These are phyloP conservation scores for Yarrowia porcina DNA, from an alignment of 805 yeast genomes.

Conservation along the genomic window DNA sequence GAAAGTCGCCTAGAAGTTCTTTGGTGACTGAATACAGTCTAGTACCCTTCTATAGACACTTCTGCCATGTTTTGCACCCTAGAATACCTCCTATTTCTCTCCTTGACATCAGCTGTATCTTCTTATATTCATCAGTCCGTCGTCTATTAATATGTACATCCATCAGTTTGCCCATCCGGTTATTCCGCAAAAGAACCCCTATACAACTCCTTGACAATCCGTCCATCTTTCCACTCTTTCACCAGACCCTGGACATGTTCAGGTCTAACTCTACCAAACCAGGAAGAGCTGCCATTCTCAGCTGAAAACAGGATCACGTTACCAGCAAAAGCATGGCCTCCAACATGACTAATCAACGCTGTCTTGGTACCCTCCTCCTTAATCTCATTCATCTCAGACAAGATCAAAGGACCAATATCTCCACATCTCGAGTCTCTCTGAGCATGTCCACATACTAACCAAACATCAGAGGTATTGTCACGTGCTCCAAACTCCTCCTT, in stretches of 20 bases:
- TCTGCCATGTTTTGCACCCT: too few species aligned
- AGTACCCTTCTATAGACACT: too few species aligned
- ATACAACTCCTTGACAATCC: slow-evolving; percentile 53
- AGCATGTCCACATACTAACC: slow-evolving; percentile 62
- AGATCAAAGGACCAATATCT: slow-evolving; percentile 54
- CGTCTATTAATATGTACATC: background rate
- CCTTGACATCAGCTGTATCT: too few species aligned
- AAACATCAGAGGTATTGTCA: slow-evolving; percentile 7
- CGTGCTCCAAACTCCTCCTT: slow-evolving; percentile 28
- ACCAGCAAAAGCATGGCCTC: slow-evolving; percentile 87
- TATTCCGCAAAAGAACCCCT: slow-evolving; percentile 11
- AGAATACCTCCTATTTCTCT: too few species aligned
- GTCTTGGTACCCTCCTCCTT: slow-evolving; percentile 27
- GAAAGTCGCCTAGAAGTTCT: too few species aligned
- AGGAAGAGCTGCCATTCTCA: slow-evolving; percentile 39
- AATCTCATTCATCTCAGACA: background rate
- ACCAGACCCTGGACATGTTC: slow-evolving; percentile 64
- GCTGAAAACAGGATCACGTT: slow-evolving; percentile 55
- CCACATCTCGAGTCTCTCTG: slow-evolving; percentile 69
- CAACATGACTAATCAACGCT: slow-evolving; percentile 53
- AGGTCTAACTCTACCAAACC: slow-evolving; percentile 79
- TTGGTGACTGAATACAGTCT: too few species aligned
- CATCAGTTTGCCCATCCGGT: too few species aligned
- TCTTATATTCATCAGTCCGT: too few species aligned
- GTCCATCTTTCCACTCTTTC: slow-evolving; percentile 46